A percentile compares a stretch with the other conserved stretches of the same genome.
Conservation (phyloP, 371 early-diverging fungal species). For the Mortierella sp. region DNA sequence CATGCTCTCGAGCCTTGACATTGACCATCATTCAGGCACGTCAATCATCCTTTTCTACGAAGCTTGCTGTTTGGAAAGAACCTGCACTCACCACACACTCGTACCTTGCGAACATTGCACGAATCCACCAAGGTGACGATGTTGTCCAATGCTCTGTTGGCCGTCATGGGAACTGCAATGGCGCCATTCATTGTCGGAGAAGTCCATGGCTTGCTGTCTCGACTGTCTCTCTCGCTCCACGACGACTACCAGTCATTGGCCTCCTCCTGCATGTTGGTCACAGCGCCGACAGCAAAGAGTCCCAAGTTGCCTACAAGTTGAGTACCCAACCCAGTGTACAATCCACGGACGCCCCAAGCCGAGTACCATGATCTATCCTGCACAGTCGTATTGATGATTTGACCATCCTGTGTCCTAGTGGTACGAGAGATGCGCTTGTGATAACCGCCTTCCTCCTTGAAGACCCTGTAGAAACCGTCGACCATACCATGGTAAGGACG, state of each 20-base stretch:
- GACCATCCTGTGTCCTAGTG: constrained; percentile 26
- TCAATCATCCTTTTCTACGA: no score
- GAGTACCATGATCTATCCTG: constrained; percentile 53
- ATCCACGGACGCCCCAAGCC: constrained; percentile 79
- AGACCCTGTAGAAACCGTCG: constrained; percentile 81
- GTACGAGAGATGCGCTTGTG: constrained; percentile 46
- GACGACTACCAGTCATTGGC: constrained; percentile 52
- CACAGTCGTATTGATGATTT: constrained; percentile 14
- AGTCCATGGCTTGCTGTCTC: neutral
- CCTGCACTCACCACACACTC: no score
- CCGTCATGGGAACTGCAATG: no score
- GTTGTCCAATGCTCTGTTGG: no score
- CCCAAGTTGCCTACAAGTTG: constrained; percentile 73
- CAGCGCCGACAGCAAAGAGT: constrained; percentile 69
- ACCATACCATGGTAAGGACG: constrained; percentile 87
- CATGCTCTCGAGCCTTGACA: no score
- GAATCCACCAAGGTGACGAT: constrained; percentile 95
- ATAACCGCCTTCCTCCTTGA: constrained; percentile 85
- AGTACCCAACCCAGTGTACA: constrained; percentile 85
- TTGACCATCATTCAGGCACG: no score
- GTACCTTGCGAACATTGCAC: constrained; percentile 75
- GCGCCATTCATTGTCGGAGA: no score
- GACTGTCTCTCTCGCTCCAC: neutral
- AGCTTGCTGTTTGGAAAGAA: no score
- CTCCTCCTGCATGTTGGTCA: constrained; percentile 71